phyloP scores from a whole-genome alignment of 2,329 filamentous ascomycete species.

The Pyricularia grisea region DNA sequence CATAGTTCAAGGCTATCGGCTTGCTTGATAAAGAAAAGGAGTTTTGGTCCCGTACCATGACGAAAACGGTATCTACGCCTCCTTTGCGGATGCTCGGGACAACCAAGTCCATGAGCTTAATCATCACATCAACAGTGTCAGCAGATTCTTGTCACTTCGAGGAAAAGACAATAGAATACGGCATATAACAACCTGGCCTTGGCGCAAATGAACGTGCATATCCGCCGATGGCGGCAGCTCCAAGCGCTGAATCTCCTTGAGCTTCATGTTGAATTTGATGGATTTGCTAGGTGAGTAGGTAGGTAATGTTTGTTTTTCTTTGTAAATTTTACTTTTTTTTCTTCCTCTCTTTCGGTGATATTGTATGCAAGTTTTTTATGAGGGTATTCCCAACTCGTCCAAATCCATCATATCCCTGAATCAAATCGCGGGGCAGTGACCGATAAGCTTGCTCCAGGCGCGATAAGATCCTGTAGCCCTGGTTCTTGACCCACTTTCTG shows the following conservation, averaged over 20 bases:
- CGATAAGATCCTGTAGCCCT: not conserved
- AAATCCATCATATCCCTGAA: not conserved
- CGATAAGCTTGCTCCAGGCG: not conserved
- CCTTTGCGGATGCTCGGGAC: conserved; percentile 31
- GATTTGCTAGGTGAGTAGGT: not conserved
- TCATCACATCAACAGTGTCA: conserved; percentile 8
- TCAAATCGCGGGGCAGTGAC: not conserved
- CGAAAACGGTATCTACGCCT: conserved; percentile 55
- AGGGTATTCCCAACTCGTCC: not conserved
- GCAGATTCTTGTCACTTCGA: not conserved
- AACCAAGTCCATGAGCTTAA: conserved; percentile 16
- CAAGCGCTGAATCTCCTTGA: conserved; percentile 16
- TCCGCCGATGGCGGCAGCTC: conserved; percentile 57
- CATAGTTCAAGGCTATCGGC: not conserved
- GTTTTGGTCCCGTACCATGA: conserved; percentile 19
- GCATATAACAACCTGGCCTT: conserved; percentile 47
- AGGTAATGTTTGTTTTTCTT: not conserved
- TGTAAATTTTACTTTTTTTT: not conserved
- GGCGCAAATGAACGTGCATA: conserved; percentile 63
- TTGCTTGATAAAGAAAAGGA: not conserved
- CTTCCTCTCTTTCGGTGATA: not conserved
- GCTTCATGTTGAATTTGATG: conserved; percentile 17
- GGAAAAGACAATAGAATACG: conserved; percentile 21
- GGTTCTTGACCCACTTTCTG: not conserved
- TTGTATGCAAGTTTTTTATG: not conserved